Percentiles rank a stretch among this genome's conserved stretches.
Evolutionary conservation across 108 stramenopile genomes (phyloP).

Genomic region (Tribonema minus): DNA sequence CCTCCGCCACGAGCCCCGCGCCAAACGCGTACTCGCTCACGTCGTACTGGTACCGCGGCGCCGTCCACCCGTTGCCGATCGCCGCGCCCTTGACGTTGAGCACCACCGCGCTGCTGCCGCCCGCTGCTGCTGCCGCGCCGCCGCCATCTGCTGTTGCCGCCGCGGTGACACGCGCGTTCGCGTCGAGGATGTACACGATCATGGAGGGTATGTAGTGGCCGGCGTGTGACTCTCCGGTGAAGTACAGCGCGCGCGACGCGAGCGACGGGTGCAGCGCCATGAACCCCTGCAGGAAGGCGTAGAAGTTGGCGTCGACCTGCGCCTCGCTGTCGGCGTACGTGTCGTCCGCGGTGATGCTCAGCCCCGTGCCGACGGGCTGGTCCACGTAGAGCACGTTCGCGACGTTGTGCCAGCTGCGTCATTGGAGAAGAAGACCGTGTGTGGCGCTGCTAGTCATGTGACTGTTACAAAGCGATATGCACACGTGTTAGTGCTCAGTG

Average conservation of each 20-base stretch:
- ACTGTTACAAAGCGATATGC: too few relatives aligned
- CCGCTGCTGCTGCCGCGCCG: constrained; percentile 9
- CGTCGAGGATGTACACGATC: constrained; percentile 76
- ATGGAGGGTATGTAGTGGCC: constrained; percentile 88
- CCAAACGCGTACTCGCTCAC: constrained; percentile 80
- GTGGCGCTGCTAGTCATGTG: too few relatives aligned
- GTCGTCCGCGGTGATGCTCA: constrained; percentile 66
- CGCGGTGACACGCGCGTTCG: constrained; percentile 61
- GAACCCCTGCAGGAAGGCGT: constrained; percentile 73
- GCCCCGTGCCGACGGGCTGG: constrained; percentile 62
- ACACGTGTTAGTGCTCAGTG: too few relatives aligned
- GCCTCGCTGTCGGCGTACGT: constrained; percentile 74
- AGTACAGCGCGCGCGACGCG: constrained; percentile 67
- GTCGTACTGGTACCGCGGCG: constrained; percentile 78
- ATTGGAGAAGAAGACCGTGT: too few relatives aligned
- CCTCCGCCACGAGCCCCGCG: constrained; percentile 67
- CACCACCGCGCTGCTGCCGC: background rate
- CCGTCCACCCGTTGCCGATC: constrained; percentile 79
- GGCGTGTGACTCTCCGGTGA: constrained; percentile 89
- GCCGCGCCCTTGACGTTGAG: constrained; percentile 61
- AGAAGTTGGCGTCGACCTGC: constrained; percentile 79
- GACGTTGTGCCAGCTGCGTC: constrained; percentile 55
- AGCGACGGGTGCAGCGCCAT: constrained; percentile 66
- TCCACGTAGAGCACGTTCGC: constrained; percentile 76
- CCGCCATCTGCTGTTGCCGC: constrained; percentile 12